These are phyloP conservation scores for Amaranthus palmeri DNA, from an alignment of 148 eudicot species.

Conservation along the genomic window DNA sequence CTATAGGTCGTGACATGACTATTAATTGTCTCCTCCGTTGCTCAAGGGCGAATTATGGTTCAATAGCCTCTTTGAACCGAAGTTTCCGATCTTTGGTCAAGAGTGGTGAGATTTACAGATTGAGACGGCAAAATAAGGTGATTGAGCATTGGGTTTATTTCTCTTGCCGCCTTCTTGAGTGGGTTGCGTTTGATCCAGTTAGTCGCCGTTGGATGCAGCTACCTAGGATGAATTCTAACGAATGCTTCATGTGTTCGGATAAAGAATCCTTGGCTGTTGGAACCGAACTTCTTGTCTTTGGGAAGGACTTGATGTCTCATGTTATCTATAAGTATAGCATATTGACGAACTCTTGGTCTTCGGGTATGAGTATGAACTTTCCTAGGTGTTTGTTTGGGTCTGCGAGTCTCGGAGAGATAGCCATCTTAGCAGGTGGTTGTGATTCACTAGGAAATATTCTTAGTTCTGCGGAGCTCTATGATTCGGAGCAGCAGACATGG, in stretches of 20 bases:
- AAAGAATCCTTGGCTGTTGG: conserved; percentile 95
- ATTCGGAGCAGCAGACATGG: conserved; percentile 66
- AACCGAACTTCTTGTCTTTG: conserved; percentile 82
- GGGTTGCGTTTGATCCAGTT: conserved; percentile 87
- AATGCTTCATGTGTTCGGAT: conserved; percentile 65
- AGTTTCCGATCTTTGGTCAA: conserved; percentile 54
- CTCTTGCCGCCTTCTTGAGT: conserved; percentile 77
- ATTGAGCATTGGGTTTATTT: conserved; percentile 87
- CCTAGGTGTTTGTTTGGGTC: conserved; percentile 92
- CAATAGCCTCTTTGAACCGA: conserved; percentile 58
- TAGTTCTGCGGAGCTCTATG: conserved; percentile 60
- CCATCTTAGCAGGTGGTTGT: conserved; percentile 86
- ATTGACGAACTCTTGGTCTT: conserved; percentile 68
- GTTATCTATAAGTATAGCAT: conserved; percentile 61
- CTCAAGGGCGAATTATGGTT: conserved; percentile 65
- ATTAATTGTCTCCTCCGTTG: conserved; percentile 56
- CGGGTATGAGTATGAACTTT: conserved; percentile 61
- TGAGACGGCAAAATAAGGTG: conserved; percentile 49
- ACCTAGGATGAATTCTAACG: conserved; percentile 61
- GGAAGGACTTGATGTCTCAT: conserved; percentile 51
- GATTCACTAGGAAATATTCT: conserved; percentile 48
- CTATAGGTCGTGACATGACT: conserved; percentile 62
- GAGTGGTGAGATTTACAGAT: conserved; percentile 60
- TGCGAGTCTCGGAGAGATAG: conserved; percentile 73
- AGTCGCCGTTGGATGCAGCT: conserved; percentile 71